Percentiles rank a stretch among this genome's conserved stretches.
Evolutionary conservation across 495 filamentous ascomycete species (phyloP).

Genomic region (Daldinia decipiens): DNA sequence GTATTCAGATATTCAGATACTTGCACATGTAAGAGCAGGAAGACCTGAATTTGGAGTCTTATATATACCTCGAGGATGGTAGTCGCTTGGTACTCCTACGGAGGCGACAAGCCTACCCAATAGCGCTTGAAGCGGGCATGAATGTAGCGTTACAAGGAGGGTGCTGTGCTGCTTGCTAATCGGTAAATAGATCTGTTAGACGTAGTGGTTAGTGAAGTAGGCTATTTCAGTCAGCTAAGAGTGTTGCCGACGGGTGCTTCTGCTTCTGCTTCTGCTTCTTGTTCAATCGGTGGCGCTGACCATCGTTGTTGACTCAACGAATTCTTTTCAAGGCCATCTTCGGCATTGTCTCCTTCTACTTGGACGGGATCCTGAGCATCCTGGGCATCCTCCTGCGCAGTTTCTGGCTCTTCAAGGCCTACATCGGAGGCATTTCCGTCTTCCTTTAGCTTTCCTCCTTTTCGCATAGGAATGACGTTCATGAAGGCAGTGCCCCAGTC

Average conservation of each 20-base stretch:
- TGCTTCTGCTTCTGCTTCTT: constrained; percentile 4
- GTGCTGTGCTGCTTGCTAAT: neutral
- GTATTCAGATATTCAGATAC: neutral
- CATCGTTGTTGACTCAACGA: constrained; percentile 26
- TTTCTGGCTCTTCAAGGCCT: constrained; percentile 41
- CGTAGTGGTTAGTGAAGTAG: neutral
- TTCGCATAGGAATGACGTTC: constrained; percentile 83
- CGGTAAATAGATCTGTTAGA: neutral
- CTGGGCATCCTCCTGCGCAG: constrained; percentile 38
- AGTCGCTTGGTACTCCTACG: neutral
- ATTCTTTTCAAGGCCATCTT: constrained; percentile 46
- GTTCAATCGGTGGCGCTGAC: constrained; percentile 26
- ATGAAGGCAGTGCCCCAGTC: constrained; percentile 94
- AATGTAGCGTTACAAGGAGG: neutral
- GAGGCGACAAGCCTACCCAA: neutral
- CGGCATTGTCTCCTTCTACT: constrained; percentile 46
- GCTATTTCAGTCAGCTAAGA: constrained; percentile 7
- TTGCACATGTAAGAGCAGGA: neutral
- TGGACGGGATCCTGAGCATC: constrained; percentile 16
- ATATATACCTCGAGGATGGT: neutral
- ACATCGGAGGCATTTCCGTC: constrained; percentile 38
- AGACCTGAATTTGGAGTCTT: neutral
- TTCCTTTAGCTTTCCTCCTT: constrained; percentile 71
- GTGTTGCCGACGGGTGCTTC: neutral
- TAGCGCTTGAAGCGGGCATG: neutral